Base-by-base conservation (phyloP, 768 basidiomycete genomes). In the Leucosporidium yakuticum region DNA sequence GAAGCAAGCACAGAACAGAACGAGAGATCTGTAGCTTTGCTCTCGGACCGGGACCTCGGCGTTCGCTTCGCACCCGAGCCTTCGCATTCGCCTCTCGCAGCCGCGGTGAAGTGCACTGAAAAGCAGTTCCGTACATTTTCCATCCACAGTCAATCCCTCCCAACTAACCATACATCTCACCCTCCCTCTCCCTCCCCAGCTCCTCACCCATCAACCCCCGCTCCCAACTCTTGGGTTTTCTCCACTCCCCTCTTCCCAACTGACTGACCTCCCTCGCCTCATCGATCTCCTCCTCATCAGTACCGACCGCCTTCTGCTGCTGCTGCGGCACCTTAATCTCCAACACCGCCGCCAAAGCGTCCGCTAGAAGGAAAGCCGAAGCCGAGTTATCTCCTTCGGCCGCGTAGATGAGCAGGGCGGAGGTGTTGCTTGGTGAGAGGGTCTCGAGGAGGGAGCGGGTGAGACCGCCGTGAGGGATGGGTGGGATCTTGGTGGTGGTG, bases 171-270 rank as follows among this genome's bases (percentile, higher is more conserved):
- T 51, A 73, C 60, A 73, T 51, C 44, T 69, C 68, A 6, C 44
- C 49, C 11, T 62, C 48, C 3, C 48, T 36, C 1, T 61, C 68
- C 48, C 59, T 23, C 20, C 25, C 51, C 60, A 73, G 25, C 27
- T 64, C 71, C 5, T 31, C 23, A 5, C 71, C 71, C 59, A 73
- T 51, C 55, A 73, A 27, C 6, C 71, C 71, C 2, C 25, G 25
- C 63, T 64, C 71, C 71, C 71, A 73, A n/a, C 71, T 73, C 56
- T 23, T 48, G 49, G 71, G 71, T 39, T 61, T 55, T 29, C 29
- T 63, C 71, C 71, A 72, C 11, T 44, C 39, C 17, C 39, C 39
- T 15, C 39, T 44, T 44, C 39, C 39, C 39, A 44, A 44, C 39
- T 44, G 39, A 15, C 39, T 44, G 11, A 44, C 39, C 8, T 8